These are phyloP conservation scores for Lactarius tabidus DNA, from an alignment of 768 basidiomycete species.

Conservation along the genomic window DNA sequence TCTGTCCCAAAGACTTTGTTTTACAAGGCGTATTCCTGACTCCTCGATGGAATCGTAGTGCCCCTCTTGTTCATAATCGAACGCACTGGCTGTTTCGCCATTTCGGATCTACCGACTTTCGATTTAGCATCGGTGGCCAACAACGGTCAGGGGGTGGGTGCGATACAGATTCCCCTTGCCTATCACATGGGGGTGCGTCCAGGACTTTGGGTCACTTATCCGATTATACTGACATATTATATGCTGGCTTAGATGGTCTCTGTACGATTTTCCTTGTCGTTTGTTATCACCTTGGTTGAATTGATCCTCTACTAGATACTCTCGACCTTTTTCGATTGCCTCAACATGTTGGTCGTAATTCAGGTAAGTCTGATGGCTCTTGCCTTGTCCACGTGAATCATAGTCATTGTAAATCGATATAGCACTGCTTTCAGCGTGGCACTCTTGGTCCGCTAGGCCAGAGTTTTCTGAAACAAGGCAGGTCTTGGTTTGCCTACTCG, in stretches of 20 bases:
- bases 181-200: slow-evolving; percentile 19
- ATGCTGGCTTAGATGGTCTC: slow-evolving; percentile 5
- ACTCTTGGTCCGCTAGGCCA: slow-evolving; percentile 17
- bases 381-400: not conserved
- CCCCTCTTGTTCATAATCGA: not conserved
- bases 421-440: slow-evolving; percentile 21
- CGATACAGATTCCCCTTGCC: not conserved
- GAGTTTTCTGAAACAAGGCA: slow-evolving; percentile 24
- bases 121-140: not conserved
- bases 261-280: not conserved
- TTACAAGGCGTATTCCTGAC: not conserved
- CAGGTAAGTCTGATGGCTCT: not conserved
- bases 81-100: slow-evolving; percentile 11
- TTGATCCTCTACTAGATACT: not conserved
- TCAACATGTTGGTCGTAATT: slow-evolving; percentile 17
- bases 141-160: fast-evolving
- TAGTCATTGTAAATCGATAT: not conserved
- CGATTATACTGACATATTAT: not conserved
- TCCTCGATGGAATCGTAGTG: slow-evolving; percentile 8
- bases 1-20: not conserved
- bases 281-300: not conserved
- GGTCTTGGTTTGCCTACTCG: not conserved
- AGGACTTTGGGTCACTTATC: not conserved
- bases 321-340: slow-evolving; percentile 11
- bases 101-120: not conserved